Base-by-base conservation (phyloP, 2,329 filamentous ascomycete genomes). In the Cordyceps cateniannulata region DNA sequence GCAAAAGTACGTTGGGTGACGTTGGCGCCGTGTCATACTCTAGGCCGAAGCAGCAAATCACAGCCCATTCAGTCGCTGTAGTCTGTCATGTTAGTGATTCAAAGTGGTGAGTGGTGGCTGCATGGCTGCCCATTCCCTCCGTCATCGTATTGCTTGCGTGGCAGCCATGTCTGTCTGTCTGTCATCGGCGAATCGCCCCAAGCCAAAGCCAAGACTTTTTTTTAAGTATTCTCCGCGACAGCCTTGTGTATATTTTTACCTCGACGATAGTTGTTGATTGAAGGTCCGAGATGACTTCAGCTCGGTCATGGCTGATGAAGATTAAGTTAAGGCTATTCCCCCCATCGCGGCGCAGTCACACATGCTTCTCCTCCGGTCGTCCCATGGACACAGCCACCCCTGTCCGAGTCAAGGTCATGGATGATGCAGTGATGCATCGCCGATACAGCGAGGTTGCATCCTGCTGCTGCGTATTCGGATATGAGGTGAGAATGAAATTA, bases 91-190 rank as follows among this genome's bases (percentile, higher is more conserved):
- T 29, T 10, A n/a, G 24, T 49, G 47, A 49, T 49, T 25, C 9
- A n/a, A 18, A 18, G 27, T n/a, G n/a, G 42, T 25, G 10, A 44
- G 35, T 20, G 8, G 38, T n/a, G 38, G 25, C 24, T 42, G 48
- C 49, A 47, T 60, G 22, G 49, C 35, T 47, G 57, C 57, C 49
- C 44, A 24, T 35, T 7, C 32, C 20, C 18, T 12, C 32, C 32
- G 10, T 35, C 32, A 60, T 60, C 48, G 49, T 59, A 59, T 60
- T 48, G 57, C 57, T 42, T 60, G 50, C 57, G 49, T 20, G 35
- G 56, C 32, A 59, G 57, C 57, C 40, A 14, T 60, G 57, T 10
- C 38, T 12, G 8, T 32, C 32, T 12, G 18, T 42, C 38, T 18
- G 16, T 42, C 49, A 53, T 53, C 38, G 49, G 57, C 57, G 40